A percentile compares a stretch with the other conserved stretches of the same genome.
These are phyloP conservation scores for Colletotrichum neosansevieriae DNA, from an alignment of 2,329 filamentous ascomycete genomes.

Conservation along the genomic window DNA sequence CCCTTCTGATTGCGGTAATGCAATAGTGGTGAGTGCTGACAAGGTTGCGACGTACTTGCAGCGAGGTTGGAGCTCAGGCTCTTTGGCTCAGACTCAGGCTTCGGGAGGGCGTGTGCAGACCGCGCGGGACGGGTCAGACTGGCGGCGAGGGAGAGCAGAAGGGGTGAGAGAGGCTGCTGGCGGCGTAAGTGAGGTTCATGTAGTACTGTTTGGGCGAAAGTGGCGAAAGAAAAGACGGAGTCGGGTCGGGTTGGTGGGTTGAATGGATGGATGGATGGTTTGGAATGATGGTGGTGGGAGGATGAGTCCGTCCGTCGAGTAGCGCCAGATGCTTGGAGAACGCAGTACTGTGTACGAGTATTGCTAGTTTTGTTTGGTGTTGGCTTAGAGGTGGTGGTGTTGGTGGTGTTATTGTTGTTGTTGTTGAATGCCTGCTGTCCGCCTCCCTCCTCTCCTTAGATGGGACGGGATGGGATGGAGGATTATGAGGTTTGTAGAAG, in stretches of 20 bases:
- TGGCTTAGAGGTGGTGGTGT: constrained; percentile 1
- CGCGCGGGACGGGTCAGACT: constrained; percentile 24
- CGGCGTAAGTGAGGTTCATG: constrained; percentile 37
- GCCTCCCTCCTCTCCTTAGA: neutral
- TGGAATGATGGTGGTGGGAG: constrained; percentile 1
- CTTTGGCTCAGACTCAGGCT: constrained; percentile 5
- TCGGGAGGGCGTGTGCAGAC: constrained; percentile 15
- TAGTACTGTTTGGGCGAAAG: constrained; percentile 33
- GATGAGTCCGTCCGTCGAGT: constrained; percentile 23
- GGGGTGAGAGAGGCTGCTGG: constrained; percentile 29
- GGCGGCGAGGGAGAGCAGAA: constrained; percentile 24
- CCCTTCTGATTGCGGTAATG: neutral
- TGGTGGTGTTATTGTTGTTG: too few relatives aligned
- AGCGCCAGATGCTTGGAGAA: neutral
- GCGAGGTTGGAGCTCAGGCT: constrained; percentile 1
- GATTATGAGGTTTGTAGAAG: neutral
- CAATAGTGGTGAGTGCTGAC: neutral
- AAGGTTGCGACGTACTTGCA: constrained; percentile 17
- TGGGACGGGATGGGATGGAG: neutral
- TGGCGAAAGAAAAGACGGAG: constrained; percentile 29
- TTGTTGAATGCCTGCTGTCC: neutral
- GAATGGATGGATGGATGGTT: constrained; percentile 4
- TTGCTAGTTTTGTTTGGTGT: neutral
- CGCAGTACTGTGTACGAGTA: too few relatives aligned
- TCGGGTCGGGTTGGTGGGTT: constrained; percentile 14